Base-by-base conservation (phyloP, 2,329 filamentous ascomycete genomes). In the Alternaria panax region DNA sequence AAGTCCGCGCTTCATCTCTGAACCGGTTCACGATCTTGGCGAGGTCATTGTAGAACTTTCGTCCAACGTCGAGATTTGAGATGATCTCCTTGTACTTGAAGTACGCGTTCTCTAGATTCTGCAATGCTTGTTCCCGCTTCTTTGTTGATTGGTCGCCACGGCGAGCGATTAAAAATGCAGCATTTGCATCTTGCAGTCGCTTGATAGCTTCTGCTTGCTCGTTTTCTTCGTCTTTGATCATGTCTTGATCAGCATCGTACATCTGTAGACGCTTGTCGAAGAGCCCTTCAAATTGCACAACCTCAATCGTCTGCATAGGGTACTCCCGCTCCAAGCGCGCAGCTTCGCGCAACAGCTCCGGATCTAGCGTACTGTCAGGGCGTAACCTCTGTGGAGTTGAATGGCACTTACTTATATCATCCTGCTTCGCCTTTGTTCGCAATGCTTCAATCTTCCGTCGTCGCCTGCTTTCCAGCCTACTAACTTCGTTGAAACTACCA, bases 21-120 rank as follows among this genome's bases (percentile, higher is more conserved):
- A 97, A 98, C 9, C 89, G 85, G 36, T 88, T 90, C 1, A 97
- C 91, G 63, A 98, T 93, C 78, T 90, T 92, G 46, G 91, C 92
- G 5, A 99, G 84, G 73, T 98, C 93, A 68, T 99, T 99, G 81
- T 98, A 99, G 75, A 99, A 99, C 76, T 95, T 97, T 53, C 94
- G 85, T 0, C 92, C 95, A 0, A 91, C 92, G 66, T 98, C 94
- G 3, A 97, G 84, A 73, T 98, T 97, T 65, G 87, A 92, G 57
- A 97, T 88, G 57, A 98, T 92, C 76, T 99, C 94, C 80, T 97
- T 97, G 82, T 98, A 98, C 79, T 94, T 96, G 78, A 93, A 88
- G 75, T 96, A 98, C 0, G 92, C 94, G 64, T 91, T 93, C 77
- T 98, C 94, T 9, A 99, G 83, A 62, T 86, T 88, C 78, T 99